Base-by-base conservation (phyloP, 768 basidiomycete genomes). In the Cyclocybe cylindracea region DNA sequence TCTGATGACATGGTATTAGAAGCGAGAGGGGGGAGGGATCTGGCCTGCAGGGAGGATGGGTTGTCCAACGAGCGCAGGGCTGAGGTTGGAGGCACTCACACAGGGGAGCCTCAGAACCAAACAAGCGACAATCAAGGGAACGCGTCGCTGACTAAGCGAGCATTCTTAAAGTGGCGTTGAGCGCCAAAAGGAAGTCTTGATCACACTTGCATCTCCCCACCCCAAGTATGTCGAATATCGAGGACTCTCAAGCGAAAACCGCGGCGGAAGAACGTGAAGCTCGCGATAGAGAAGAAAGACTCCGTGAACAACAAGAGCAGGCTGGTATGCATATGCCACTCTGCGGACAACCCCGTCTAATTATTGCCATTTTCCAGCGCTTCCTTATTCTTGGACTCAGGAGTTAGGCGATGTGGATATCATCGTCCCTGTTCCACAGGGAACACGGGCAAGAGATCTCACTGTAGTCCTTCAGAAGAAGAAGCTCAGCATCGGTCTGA, bases 311-410 rank as follows among this genome's bases (percentile, higher is more conserved):
- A 57, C 76, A 69, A 40, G 95, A 97, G 69, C 95, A 97, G 71
- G 89, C 86, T 55, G 86, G 94, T 95, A 72, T 57, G 84, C 59
- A 46, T 42, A 55, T 59, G 48, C 52, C 57, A 44, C 44, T 8
- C 43, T 53, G 51, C 39, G 43, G 46, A 55, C 52, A 48, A 31
- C 47, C 44, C 59, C 38, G 53, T 58, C 52, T 53, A 48, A 51
- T 50, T 44, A 57, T 57, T 59, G 47, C 49, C 50, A 56, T 55
- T 55, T 42, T 58, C 41, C 60, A 94, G 92, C 85, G 13, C 75
- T 99, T 55, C 97, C 97, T 5, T 98, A 96, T 69, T 74, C 70
- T 48, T 99, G 97, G 97, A 85, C 72, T 42, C 97, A 99, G 66
- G 85, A 94, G 60, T 78, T 99, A 6, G 84, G 82, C 10, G 94